phyloP scores from a whole-genome alignment of 306 rosid species.

The Trifolium repens region DNA sequence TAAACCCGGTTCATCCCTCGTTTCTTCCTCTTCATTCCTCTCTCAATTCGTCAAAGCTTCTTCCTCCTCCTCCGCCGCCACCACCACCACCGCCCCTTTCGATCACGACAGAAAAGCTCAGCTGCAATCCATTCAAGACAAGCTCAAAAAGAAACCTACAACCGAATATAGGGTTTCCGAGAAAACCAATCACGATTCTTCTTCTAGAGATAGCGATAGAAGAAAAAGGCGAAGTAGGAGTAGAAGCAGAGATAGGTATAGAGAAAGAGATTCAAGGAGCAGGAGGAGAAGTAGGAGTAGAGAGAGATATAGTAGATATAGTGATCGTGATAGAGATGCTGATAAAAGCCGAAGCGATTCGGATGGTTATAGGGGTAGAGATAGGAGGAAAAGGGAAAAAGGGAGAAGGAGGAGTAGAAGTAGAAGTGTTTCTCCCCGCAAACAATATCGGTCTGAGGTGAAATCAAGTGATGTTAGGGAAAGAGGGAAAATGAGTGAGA shows the following conservation, averaged over 20 bases:
- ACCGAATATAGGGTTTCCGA: slow-evolving; percentile 70
- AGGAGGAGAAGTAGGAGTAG: slow-evolving; percentile 64
- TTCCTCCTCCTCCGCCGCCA: slow-evolving; percentile 50
- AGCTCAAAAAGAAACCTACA: slow-evolving; percentile 65
- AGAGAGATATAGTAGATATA: slow-evolving; percentile 45
- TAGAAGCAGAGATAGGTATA: slow-evolving; percentile 58
- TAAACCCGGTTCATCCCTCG: slow-evolving; percentile 51
- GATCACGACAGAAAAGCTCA: slow-evolving; percentile 61
- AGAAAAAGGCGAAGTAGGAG: slow-evolving; percentile 40
- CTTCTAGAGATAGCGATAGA: slow-evolving; percentile 38
- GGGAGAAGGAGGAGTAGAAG: slow-evolving; percentile 40
- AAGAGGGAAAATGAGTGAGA: slow-evolving; percentile 41
- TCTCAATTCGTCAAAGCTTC: slow-evolving; percentile 85
- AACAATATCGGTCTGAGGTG: slow-evolving; percentile 32
- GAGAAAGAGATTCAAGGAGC: slow-evolving; percentile 46
- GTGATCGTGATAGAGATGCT: slow-evolving; percentile 45
- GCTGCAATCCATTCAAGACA: slow-evolving; percentile 69
- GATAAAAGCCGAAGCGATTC: slow-evolving; percentile 38
- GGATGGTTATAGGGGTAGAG: slow-evolving; percentile 37
- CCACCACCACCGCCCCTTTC: slow-evolving; percentile 39
- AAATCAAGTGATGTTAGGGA: slow-evolving; percentile 25
- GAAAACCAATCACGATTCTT: slow-evolving; percentile 36
- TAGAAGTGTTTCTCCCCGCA: slow-evolving; percentile 55
- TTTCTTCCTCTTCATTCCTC: slow-evolving; percentile 73
- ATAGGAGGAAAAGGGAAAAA: slow-evolving; percentile 23